Base-by-base conservation (phyloP, 2,329 filamentous ascomycete species). In the Fusarium mundagurra region DNA sequence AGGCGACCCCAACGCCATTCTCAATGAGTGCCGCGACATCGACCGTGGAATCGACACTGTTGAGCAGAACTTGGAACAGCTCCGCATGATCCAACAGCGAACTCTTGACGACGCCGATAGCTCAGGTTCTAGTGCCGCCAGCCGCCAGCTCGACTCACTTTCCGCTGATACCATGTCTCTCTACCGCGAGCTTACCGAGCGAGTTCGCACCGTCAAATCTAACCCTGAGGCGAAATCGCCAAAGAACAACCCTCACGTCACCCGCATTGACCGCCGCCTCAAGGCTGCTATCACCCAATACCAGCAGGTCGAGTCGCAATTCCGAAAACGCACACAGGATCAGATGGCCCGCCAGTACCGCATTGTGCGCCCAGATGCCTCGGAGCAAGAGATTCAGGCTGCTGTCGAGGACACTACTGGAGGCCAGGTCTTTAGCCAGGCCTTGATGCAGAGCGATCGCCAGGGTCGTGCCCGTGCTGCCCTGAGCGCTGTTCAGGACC, bases 311-410 rank as follows among this genome's bases (percentile, higher is more conserved):
- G 95, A 98, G 83, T 90, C 90, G 3, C 88, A 92, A 29, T 98
- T 95, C 88, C 90, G 93, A 80, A 93, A 93, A 83, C 92, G 92
- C 76, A 91, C 94, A 38, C 89, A 94, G 81, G 93, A 94, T 57
- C 94, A 97, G 83, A 93, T 97, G 85, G 93, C 92, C 75, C 90
- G 96, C 63, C 95, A 98, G 82, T 98, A 97, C 84, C 90, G 93
- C 67, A 98, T 98, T 81, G 95, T 96, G 63, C 90, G 91, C 73
- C 94, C 95, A 29, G 92, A 97, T 66, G 94, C 94, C 7, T 89
- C 90, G 34, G 93, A 96, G 61, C 86, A 88, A 48, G 95, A 98
- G 82, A 90, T 98, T 34, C 88, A 89, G 67, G 90, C 92, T 65
- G 94, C 94, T 22, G 92, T 95, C 2, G 91, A 96, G 79, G 91